Conservation (phyloP, 1,284 basidiomycete genomes). For the Ustilago esculenta region DNA sequence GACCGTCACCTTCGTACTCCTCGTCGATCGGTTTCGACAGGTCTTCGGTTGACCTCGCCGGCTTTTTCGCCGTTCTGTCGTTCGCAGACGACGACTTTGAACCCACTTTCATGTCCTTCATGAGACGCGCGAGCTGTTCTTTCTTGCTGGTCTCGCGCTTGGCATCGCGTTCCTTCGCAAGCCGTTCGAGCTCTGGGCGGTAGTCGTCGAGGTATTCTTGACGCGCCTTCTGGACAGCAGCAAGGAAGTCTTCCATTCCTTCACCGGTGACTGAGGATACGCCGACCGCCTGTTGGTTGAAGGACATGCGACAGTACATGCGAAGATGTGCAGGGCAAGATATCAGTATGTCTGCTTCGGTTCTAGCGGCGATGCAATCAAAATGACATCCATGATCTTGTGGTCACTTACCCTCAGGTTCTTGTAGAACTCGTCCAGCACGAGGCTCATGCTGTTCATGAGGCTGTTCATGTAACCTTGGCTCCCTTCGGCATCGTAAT, state of each 20-base stretch:
- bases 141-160: conserved; percentile 74
- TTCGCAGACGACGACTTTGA: conserved; percentile 11
- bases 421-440: conserved; percentile 98
- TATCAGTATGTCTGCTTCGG: conserved; percentile 1
- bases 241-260: conserved; percentile 89
- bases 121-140: conserved; percentile 81
- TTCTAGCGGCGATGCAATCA: too few relatives aligned
- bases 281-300: conserved; percentile 79
- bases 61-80: conserved; percentile 6
- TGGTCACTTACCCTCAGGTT: conserved; percentile 78
- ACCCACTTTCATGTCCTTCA: conserved; percentile 80
- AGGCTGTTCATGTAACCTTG: conserved; percentile 98
- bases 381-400: too few relatives aligned
- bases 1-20: conserved; percentile 65
- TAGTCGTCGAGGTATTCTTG: conserved; percentile 90
- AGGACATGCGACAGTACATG: too few relatives aligned
- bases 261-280: conserved; percentile 94
- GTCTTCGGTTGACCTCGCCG: conserved; percentile 27
- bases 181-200: conserved; percentile 84
- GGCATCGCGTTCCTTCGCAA: conserved; percentile 71
- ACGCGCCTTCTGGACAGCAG: conserved; percentile 85
- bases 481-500: conserved; percentile 64
- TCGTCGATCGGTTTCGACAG: conserved; percentile 42
- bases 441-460: conserved; percentile 99
- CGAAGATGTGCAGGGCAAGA: too few relatives aligned